These are phyloP conservation scores for Fusarium burgessii DNA, from an alignment of 2,329 filamentous ascomycete genomes.

Conservation along the genomic window DNA sequence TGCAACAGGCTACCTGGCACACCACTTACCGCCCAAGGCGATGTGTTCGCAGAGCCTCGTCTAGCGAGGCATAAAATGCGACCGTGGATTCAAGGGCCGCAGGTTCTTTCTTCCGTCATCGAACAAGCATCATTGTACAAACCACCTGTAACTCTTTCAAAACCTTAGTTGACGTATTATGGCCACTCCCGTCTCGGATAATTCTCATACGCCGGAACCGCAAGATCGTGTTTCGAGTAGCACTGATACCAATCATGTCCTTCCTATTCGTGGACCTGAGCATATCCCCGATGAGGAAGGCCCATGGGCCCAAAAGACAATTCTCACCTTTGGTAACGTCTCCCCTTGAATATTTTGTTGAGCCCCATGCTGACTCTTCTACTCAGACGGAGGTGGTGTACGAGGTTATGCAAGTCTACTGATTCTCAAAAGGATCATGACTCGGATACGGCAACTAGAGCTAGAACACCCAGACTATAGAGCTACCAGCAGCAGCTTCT, in stretches of 20 bases:
- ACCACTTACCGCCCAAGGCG: background rate
- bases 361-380: background rate
- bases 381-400: background rate
- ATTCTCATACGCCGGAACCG: accelerated
- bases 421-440: background rate
- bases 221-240: background rate
- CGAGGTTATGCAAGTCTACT: background rate
- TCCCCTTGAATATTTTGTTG: background rate
- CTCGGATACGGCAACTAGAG: background rate
- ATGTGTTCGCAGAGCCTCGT: background rate
- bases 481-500: background rate
- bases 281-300: background rate
- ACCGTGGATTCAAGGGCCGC: accelerated
- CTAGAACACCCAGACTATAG: accelerated
- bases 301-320: accelerated
- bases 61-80: background rate
- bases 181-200: accelerated
- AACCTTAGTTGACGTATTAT: background rate
- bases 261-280: background rate
- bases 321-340: background rate
- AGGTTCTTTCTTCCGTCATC: background rate
- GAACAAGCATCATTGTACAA: background rate
- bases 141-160: too few relatives aligned
- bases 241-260: accelerated
- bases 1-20: background rate